phyloP scores from a whole-genome alignment of 2,329 filamentous ascomycete species.

The Colletotrichum scovillei region DNA sequence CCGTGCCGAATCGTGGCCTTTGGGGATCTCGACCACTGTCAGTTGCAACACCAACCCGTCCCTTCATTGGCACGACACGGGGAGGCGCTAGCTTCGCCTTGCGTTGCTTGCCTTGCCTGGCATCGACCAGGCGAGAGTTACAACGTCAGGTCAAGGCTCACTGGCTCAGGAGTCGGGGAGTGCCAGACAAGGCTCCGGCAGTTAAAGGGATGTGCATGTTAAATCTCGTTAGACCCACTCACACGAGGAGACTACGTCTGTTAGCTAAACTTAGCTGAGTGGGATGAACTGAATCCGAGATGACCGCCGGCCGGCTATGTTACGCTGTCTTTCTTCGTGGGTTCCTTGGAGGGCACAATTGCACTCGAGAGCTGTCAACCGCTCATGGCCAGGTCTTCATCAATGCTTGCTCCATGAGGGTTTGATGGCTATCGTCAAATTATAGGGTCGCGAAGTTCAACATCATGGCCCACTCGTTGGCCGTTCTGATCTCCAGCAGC shows the following conservation, averaged over 20 bases:
- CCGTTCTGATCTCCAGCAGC: conserved; percentile 5
- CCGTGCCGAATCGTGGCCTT: conserved; percentile 25
- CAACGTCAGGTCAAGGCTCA: background rate
- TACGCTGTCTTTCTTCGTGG: background rate
- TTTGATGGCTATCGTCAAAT: conserved; percentile 1
- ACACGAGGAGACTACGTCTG: conserved; percentile 33
- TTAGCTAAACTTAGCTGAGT: conserved; percentile 33
- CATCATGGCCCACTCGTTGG: background rate
- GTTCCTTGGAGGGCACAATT: background rate
- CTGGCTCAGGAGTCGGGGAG: background rate
- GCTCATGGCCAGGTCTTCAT: background rate
- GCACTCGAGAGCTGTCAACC: background rate
- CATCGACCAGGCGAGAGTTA: conserved; percentile 2
- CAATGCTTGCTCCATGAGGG: conserved; percentile 1
- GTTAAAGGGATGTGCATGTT: conserved; percentile 34
- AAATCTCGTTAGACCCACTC: conserved; percentile 36
- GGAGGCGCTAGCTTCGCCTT: conserved; percentile 18
- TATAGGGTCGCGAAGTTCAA: background rate
- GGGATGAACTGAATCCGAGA: conserved; percentile 35
- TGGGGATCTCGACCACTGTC: conserved; percentile 23
- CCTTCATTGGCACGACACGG: conserved; percentile 12
- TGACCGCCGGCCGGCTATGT: conserved; percentile 20
- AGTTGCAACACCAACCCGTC: background rate
- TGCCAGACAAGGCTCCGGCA: conserved; percentile 19
- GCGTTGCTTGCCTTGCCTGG: background rate